A percentile compares a stretch with the other conserved stretches of the same genome.
phyloP scores from a whole-genome alignment of 2,329 filamentous ascomycete species.

The Colletotrichum sp. region DNA sequence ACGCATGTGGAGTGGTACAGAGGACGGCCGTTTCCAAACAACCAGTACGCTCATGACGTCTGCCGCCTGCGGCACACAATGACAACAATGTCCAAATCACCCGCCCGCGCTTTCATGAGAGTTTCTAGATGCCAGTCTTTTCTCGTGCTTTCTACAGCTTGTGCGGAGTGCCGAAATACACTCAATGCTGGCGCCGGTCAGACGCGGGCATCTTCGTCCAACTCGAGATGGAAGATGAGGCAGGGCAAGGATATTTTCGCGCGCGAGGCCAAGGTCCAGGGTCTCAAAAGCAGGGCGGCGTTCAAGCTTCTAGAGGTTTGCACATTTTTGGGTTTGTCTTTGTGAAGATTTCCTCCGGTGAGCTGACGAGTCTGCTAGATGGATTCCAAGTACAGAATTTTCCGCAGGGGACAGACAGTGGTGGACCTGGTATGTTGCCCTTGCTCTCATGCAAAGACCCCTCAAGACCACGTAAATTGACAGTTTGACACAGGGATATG shows the following conservation, averaged over 20 bases:
- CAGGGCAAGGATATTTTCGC: conserved; percentile 77
- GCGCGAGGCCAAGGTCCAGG: conserved; percentile 76
- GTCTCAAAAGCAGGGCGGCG: conserved; percentile 87
- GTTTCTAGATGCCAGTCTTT: background rate
- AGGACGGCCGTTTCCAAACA: background rate
- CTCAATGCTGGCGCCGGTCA: background rate
- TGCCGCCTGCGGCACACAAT: background rate
- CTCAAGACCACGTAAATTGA: background rate
- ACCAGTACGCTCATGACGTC: background rate
- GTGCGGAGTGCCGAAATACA: background rate
- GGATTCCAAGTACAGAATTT: conserved; percentile 80
- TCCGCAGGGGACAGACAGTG: conserved; percentile 81
- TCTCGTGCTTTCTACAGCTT: background rate
- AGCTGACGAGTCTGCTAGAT: conserved; percentile 59
- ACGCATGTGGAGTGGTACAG: background rate
- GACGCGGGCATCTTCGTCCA: conserved; percentile 61
- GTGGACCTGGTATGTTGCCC: conserved; percentile 77
- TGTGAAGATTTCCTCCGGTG: background rate
- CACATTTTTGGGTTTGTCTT: background rate
- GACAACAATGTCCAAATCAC: background rate
- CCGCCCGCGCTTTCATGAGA: background rate
- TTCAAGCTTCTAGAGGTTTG: conserved; percentile 88
- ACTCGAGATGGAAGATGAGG: conserved; percentile 78
- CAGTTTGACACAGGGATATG: conserved; percentile 68
- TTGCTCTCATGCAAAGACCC: background rate